Percentiles rank a stretch among this genome's conserved stretches.
phyloP scores from a whole-genome alignment of 2,329 filamentous ascomycete genomes.

The Canariomyces notabilis region DNA sequence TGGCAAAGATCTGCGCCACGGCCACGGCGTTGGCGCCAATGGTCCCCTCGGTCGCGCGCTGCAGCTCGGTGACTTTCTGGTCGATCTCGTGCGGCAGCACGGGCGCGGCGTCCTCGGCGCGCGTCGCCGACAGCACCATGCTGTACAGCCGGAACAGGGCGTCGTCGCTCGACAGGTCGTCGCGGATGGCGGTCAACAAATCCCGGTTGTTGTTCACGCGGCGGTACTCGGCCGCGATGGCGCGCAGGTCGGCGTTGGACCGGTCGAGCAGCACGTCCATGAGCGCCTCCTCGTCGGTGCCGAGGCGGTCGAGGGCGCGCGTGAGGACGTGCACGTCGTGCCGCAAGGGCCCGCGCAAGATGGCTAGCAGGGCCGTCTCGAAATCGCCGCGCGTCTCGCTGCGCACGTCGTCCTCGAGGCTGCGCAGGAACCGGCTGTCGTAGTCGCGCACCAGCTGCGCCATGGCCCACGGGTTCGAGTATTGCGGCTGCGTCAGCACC shows the following conservation, averaged over 20 bases:
- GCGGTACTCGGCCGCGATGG: constrained; percentile 75
- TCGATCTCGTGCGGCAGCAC: constrained; percentile 69
- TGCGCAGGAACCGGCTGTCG: constrained; percentile 56
- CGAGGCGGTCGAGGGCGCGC: constrained; percentile 67
- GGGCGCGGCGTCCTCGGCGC: constrained; percentile 71
- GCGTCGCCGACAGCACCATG: constrained; percentile 67
- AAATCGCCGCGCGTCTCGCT: constrained; percentile 72
- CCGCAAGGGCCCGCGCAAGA: constrained; percentile 71
- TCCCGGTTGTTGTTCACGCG: constrained; percentile 57
- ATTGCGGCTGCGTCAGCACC: constrained; percentile 65
- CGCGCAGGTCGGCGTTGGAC: constrained; percentile 77
- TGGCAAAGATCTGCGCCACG: constrained; percentile 71
- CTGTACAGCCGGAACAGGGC: constrained; percentile 81
- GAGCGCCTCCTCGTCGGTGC: constrained; percentile 79
- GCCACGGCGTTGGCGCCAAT: constrained; percentile 66
- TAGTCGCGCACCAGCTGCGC: constrained; percentile 38
- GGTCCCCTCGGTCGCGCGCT: constrained; percentile 68
- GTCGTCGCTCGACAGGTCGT: constrained; percentile 73
- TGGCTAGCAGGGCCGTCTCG: constrained; percentile 64
- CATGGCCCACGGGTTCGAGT: constrained; percentile 44
- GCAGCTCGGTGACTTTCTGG: constrained; percentile 67
- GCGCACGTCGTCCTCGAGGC: constrained; percentile 70
- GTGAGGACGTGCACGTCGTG: constrained; percentile 68
- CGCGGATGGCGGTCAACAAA: constrained; percentile 69
- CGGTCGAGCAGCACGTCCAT: constrained; percentile 80